Percentiles rank a stretch among this genome's conserved stretches.
These are phyloP conservation scores for Nothopassalora personata DNA, from an alignment of 2,329 filamentous ascomycete genomes.

Conservation along the genomic window DNA sequence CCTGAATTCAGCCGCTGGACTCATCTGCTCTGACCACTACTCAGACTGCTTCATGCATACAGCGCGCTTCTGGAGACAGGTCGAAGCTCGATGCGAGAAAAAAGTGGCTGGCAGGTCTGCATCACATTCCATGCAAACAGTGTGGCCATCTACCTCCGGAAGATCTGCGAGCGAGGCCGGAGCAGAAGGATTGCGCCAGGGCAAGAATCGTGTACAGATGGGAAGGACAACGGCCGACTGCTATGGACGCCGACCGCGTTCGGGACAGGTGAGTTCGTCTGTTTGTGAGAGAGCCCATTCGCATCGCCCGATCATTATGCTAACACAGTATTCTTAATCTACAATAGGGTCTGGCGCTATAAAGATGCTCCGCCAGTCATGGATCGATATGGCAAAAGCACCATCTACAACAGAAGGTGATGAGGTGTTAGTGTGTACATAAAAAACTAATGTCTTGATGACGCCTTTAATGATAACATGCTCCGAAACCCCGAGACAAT, in stretches of 20 bases:
- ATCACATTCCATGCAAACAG: conserved; percentile 3
- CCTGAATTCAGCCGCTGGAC: not conserved
- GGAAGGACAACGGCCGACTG: conserved; percentile 39
- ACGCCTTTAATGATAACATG: too few relatives aligned
- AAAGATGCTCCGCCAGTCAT: not conserved
- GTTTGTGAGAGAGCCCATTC: not conserved
- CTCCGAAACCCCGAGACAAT: too few relatives aligned
- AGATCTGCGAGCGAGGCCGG: not conserved
- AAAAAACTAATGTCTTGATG: too few relatives aligned
- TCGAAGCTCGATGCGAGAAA: conserved; percentile 11
- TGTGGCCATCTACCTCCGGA: conserved; percentile 3
- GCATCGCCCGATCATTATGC: not conserved
- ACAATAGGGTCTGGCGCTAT: not conserved
- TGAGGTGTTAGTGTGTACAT: too few relatives aligned
- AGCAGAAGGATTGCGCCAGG: conserved; percentile 49
- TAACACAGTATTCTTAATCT: not conserved
- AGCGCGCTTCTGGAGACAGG: conserved; percentile 12
- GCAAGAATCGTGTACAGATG: conserved; percentile 49
- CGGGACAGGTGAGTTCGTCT: not conserved
- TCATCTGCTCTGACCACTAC: not conserved
- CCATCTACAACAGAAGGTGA: not conserved
- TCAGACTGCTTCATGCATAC: conserved; percentile 8
- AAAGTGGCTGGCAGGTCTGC: conserved; percentile 2
- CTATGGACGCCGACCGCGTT: conserved; percentile 10
- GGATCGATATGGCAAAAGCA: not conserved